phyloP scores from a whole-genome alignment of 2,329 filamentous ascomycete species.

The Cercospora sp. region DNA sequence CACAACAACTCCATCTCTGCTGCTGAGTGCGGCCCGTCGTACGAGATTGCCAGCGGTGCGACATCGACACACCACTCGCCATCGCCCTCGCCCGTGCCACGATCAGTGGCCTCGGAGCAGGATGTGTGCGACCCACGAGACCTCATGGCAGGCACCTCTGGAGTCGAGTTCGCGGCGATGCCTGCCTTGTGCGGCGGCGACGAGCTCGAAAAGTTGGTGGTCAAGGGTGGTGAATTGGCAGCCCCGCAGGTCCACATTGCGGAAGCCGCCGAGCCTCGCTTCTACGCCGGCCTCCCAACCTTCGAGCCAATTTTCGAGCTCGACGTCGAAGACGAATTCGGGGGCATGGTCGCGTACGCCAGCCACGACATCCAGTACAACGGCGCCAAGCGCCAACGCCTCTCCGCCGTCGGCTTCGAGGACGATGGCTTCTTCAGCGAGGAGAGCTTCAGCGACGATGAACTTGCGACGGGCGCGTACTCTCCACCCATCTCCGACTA shows the following conservation, averaged over 20 bases:
- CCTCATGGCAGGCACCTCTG: constrained; percentile 67
- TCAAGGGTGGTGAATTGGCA: constrained; percentile 46
- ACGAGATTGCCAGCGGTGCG: constrained; percentile 69
- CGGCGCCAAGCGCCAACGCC: constrained; percentile 69
- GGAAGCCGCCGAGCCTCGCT: constrained; percentile 47
- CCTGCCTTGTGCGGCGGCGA: constrained; percentile 63
- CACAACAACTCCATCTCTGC: constrained; percentile 64
- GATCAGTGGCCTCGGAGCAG: constrained; percentile 64
- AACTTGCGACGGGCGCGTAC: constrained; percentile 60
- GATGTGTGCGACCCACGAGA: constrained; percentile 88
- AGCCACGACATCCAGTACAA: constrained; percentile 63
- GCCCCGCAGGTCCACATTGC: constrained; percentile 43
- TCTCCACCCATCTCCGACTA: constrained; percentile 60
- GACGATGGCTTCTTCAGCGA: constrained; percentile 77
- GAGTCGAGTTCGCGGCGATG: constrained; percentile 65
- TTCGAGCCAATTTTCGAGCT: constrained; percentile 76
- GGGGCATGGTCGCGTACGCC: constrained; percentile 69
- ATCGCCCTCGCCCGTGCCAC: constrained; percentile 77
- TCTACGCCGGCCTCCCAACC: constrained; percentile 67
- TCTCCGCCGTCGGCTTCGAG: constrained; percentile 65
- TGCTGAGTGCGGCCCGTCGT: constrained; percentile 54
- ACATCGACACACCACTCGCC: constrained; percentile 71
- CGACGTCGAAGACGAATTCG: constrained; percentile 88
- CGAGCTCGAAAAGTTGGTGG: constrained; percentile 50
- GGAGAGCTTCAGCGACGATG: constrained; percentile 74